phyloP scores from a whole-genome alignment of 1,139 yeast genomes.

The Geotrichum fermentans region DNA sequence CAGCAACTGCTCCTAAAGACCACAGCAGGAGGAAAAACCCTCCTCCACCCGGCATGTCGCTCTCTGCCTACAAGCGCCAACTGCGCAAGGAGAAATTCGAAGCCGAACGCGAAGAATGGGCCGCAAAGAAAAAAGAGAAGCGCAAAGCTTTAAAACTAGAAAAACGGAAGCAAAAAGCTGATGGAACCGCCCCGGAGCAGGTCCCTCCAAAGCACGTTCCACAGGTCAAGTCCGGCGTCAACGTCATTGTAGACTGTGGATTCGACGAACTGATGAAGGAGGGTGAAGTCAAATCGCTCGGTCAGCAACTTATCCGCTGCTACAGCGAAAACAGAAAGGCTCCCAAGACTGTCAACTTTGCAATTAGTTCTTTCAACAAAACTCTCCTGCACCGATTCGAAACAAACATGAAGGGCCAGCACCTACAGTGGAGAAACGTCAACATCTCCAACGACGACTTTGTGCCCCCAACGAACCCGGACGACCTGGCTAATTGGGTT shows the following conservation, averaged over 20 bases:
- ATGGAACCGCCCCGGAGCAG: slow-evolving; percentile 13
- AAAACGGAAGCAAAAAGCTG: slow-evolving; percentile 35
- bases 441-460: slow-evolving; percentile 49
- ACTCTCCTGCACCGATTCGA: slow-evolving; percentile 66
- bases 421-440: slow-evolving; percentile 63
- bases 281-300: slow-evolving; percentile 67
- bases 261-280: slow-evolving; percentile 87
- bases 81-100: slow-evolving; percentile 59
- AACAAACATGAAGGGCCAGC: slow-evolving; percentile 50
- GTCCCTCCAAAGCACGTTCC: slow-evolving; percentile 16
- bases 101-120: slow-evolving; percentile 53
- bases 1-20: slow-evolving; percentile 1
- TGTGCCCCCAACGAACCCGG: slow-evolving; percentile 22
- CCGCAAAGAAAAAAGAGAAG: slow-evolving; percentile 53
- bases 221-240: slow-evolving; percentile 26
- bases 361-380: slow-evolving; percentile 63
- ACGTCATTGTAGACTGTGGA: slow-evolving; percentile 74
- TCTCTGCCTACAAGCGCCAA: slow-evolving; percentile 72
- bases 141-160: slow-evolving; percentile 34
- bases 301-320: slow-evolving; percentile 75
- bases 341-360: slow-evolving; percentile 53
- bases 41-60: slow-evolving; percentile 59
- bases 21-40: slow-evolving; percentile 20
- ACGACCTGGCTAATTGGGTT: slow-evolving; percentile 41
- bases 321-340: slow-evolving; percentile 73